These are phyloP conservation scores for Hygrophila difformis DNA, from an alignment of 257 asterid genomes.

Conservation along the genomic window DNA sequence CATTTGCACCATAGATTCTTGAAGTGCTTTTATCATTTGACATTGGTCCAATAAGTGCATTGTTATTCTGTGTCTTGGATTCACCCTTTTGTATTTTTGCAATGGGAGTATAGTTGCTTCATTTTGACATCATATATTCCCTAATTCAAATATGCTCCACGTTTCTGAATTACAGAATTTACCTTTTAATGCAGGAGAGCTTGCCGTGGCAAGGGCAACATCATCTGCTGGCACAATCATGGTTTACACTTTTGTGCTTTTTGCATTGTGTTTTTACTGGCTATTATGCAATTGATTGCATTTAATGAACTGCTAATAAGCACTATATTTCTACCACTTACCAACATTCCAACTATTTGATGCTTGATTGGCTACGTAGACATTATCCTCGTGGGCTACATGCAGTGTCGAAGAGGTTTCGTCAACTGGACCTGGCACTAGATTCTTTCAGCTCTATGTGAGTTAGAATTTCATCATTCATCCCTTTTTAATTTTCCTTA, in stretches of 20 bases:
- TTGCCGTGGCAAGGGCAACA: conserved; percentile 71
- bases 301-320: background rate
- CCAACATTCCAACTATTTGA: background rate
- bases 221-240: conserved; percentile 78
- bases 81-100: too few species aligned
- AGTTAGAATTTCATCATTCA: conserved; percentile 21
- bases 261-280: background rate
- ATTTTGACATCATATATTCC: too few species aligned
- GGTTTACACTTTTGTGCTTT: conserved; percentile 32
- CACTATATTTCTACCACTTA: background rate
- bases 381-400: conserved; percentile 68
- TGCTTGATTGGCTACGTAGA: conserved; percentile 30
- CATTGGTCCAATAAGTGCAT: background rate
- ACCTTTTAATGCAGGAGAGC: conserved; percentile 57
- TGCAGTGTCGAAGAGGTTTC: conserved; percentile 78
- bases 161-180: conserved; percentile 14
- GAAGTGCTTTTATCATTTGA: background rate
- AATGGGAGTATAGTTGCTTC: background rate
- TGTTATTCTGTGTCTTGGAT: too few species aligned
- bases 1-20: background rate
- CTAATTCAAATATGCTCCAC: too few species aligned
- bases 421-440: conserved; percentile 69
- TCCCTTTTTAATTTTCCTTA: background rate
- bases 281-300: conserved; percentile 1
- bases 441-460: conserved; percentile 84